These are phyloP conservation scores for Citrus australasica DNA, from an alignment of 345 rosid genomes.

Conservation along the genomic window DNA sequence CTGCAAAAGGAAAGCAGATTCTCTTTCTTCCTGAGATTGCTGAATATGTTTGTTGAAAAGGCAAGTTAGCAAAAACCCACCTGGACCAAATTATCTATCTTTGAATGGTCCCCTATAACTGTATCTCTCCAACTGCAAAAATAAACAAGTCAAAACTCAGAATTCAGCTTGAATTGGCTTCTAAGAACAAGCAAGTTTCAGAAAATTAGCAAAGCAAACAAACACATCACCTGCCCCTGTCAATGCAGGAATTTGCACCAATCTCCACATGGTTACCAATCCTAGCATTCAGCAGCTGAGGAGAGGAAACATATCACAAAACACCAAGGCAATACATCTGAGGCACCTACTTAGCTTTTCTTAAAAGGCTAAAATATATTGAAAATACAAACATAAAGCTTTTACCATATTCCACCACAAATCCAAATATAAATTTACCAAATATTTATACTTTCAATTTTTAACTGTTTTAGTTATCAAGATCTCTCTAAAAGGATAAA, in stretches of 20 bases:
- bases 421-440: not conserved
- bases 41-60: not conserved
- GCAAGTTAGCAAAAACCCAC: conserved; percentile 26
- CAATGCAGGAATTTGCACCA: conserved; percentile 87
- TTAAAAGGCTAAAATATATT: not conserved
- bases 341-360: not conserved
- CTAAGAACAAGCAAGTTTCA: not conserved
- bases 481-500: not conserved
- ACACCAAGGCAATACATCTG: not conserved
- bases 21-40: not conserved
- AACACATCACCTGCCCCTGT: conserved; percentile 71
- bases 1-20: conserved; percentile 32
- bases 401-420: not conserved
- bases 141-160: conserved; percentile 11
- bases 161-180: not conserved
- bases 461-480: not conserved
- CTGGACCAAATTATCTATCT: conserved; percentile 89
- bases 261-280: conserved; percentile 77
- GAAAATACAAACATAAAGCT: not conserved
- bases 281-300: conserved; percentile 54
- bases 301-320: not conserved
- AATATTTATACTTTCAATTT: not conserved
- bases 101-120: conserved; percentile 61
- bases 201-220: not conserved
- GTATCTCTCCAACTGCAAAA: conserved; percentile 89